These are phyloP conservation scores for Cytospora paraplurivora DNA, from an alignment of 2,329 filamentous ascomycete species.

Conservation along the genomic window DNA sequence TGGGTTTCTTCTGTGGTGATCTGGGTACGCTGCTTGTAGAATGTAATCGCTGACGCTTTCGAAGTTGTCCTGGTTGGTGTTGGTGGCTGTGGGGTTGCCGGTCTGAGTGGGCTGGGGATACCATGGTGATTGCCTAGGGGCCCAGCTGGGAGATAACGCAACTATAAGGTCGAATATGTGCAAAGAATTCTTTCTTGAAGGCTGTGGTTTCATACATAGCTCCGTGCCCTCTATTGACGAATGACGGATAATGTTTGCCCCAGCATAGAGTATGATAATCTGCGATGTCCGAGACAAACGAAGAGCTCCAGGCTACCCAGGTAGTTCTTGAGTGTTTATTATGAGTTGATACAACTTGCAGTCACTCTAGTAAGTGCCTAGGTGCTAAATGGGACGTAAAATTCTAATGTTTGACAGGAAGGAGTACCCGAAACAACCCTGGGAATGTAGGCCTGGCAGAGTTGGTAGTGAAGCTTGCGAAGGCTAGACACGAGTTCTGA, in stretches of 20 bases:
- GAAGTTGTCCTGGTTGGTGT: not conserved
- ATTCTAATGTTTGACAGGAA: not conserved
- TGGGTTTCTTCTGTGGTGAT: not conserved
- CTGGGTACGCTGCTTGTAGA: not conserved
- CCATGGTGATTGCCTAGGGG: not conserved
- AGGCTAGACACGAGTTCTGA: too few species aligned
- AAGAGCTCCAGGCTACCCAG: not conserved
- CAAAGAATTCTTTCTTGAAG: not conserved
- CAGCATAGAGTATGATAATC: not conserved
- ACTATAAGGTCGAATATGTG: not conserved
- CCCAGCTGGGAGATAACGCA: not conserved
- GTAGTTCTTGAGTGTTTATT: not conserved
- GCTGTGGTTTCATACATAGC: not conserved
- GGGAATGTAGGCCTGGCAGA: too few species aligned
- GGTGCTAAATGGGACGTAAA: not conserved
- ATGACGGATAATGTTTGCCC: not conserved
- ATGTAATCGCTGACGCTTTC: not conserved
- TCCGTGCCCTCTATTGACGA: not conserved
- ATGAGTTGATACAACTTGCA: not conserved
- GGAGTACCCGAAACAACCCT: not conserved
- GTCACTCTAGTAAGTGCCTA: not conserved
- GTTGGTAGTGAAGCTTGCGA: too few species aligned
- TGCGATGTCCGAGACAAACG: not conserved
- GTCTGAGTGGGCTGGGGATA: not conserved
- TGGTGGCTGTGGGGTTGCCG: not conserved